Conservation (phyloP, 768 basidiomycete species). For the Termitomyces sp. region DNA sequence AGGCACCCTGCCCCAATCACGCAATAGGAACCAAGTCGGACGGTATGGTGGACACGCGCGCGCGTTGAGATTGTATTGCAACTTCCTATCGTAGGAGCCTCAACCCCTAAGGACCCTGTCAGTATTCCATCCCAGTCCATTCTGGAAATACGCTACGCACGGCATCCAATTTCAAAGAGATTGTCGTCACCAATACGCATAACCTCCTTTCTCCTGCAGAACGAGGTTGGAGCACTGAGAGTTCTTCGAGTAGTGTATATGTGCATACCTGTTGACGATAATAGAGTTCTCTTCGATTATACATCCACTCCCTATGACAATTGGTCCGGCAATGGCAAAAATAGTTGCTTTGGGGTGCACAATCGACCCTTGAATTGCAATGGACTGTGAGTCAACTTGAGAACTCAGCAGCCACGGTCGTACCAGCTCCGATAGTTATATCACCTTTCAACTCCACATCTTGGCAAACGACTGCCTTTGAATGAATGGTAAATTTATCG, state of each 20-base stretch:
- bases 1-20: constrained; percentile 79
- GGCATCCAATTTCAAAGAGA: constrained; percentile 89
- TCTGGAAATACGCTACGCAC: constrained; percentile 43
- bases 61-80: constrained; percentile 85
- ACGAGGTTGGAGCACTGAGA: background rate
- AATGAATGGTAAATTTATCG: constrained; percentile 87
- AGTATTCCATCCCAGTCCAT: background rate
- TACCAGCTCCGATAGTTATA: constrained; percentile 86
- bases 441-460: constrained; percentile 94
- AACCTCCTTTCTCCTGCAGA: constrained; percentile 61
- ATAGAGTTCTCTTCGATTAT: constrained; percentile 91
- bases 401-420: background rate
- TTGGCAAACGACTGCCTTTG: constrained; percentile 86
- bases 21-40: constrained; percentile 76
- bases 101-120: constrained; percentile 57
- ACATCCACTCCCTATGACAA: constrained; percentile 82
- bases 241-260: background rate
- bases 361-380: constrained; percentile 54
- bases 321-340: constrained; percentile 86
- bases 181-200: constrained; percentile 95
- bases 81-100: constrained; percentile 78
- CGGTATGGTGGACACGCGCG: constrained; percentile 77
- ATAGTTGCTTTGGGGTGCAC: constrained; percentile 94
- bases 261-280: constrained; percentile 74
- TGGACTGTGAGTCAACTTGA: background rate